A percentile compares a stretch with the other conserved stretches of the same genome.
Evolutionary conservation across 1,284 basidiomycete species (phyloP).

Genomic region (Trametes pubescens): DNA sequence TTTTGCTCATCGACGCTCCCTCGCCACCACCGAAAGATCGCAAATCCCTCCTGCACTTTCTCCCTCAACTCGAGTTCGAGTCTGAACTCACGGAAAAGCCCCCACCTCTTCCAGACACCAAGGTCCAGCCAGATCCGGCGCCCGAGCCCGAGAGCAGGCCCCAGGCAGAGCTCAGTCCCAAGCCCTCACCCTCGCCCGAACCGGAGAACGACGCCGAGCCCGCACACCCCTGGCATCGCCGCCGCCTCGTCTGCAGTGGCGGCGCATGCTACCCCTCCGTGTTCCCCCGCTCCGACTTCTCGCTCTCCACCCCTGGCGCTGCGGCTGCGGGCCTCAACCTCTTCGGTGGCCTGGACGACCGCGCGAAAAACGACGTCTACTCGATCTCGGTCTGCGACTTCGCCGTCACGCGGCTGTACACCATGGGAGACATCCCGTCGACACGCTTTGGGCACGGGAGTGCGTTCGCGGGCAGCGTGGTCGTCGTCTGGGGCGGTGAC

Average conservation of each 20-base stretch:
- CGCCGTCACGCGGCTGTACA: conserved; percentile 78
- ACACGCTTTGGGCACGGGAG: conserved; percentile 93
- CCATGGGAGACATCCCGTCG: conserved; percentile 86
- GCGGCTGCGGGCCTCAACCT: conserved; percentile 88
- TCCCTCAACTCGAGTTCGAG: conserved; percentile 10
- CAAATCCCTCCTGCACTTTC: neutral
- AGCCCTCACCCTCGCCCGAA: neutral
- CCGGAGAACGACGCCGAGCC: conserved; percentile 6
- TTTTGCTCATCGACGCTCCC: conserved; percentile 26
- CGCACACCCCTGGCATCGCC: conserved; percentile 26
- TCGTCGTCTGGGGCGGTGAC: conserved; percentile 98
- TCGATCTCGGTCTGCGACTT: conserved; percentile 81
- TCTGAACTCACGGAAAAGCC: neutral
- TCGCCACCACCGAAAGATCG: conserved; percentile 21
- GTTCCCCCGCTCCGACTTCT: conserved; percentile 95
- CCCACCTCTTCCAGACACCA: conserved; percentile 2
- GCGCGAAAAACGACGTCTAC: conserved; percentile 92
- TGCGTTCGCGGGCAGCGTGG: conserved; percentile 91
- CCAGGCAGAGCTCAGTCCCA: neutral
- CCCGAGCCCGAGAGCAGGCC: neutral
- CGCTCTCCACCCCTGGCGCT: conserved; percentile 83
- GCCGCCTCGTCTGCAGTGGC: conserved; percentile 19
- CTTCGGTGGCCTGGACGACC: conserved; percentile 92
- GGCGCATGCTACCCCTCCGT: conserved; percentile 49
- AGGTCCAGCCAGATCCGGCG: conserved; percentile 6